phyloP scores from a whole-genome alignment of 345 rosid species.

The Sisymbrium altissimum region DNA sequence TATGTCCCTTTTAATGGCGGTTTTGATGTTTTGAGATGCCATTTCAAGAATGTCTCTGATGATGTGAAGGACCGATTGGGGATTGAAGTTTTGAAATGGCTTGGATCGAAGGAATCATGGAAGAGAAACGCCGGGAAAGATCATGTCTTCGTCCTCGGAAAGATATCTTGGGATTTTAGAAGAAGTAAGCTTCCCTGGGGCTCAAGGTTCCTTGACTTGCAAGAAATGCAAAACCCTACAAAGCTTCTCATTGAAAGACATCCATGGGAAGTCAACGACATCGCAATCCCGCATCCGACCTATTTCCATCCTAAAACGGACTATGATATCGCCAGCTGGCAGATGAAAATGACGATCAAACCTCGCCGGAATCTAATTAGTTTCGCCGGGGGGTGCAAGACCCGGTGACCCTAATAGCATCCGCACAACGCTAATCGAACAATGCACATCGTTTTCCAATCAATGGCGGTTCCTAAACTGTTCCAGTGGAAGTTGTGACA shows the following conservation, averaged over 20 bases:
- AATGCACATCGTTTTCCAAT: slow-evolving; percentile 37
- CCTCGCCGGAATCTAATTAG: slow-evolving; percentile 44
- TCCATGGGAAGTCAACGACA: slow-evolving; percentile 70
- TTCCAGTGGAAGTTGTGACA: slow-evolving; percentile 40
- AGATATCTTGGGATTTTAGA: slow-evolving; percentile 88
- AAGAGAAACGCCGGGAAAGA: slow-evolving; percentile 52
- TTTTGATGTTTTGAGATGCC: slow-evolving; percentile 71
- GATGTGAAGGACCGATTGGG: slow-evolving; percentile 56
- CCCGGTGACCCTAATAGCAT: slow-evolving; percentile 55
- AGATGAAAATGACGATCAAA: slow-evolving; percentile 40
- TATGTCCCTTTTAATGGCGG: slow-evolving; percentile 76
- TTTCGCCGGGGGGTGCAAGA: slow-evolving; percentile 69
- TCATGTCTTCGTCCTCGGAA: slow-evolving; percentile 71
- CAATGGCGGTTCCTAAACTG: slow-evolving; percentile 55
- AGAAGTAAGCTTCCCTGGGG: slow-evolving; percentile 61
- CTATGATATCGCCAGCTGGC: slow-evolving; percentile 55
- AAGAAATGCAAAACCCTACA: slow-evolving; percentile 65
- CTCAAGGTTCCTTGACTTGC: slow-evolving; percentile 50
- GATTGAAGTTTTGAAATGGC: slow-evolving; percentile 61
- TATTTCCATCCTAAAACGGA: slow-evolving; percentile 66
- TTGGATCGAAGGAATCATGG: slow-evolving; percentile 52
- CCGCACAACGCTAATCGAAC: slow-evolving; percentile 52
- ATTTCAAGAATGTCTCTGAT: slow-evolving; percentile 61
- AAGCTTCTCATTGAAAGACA: slow-evolving; percentile 75
- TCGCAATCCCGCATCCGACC: slow-evolving; percentile 81